Base-by-base conservation (phyloP, 108 stramenopile species). In the Cyclostephanos tholiformis region DNA sequence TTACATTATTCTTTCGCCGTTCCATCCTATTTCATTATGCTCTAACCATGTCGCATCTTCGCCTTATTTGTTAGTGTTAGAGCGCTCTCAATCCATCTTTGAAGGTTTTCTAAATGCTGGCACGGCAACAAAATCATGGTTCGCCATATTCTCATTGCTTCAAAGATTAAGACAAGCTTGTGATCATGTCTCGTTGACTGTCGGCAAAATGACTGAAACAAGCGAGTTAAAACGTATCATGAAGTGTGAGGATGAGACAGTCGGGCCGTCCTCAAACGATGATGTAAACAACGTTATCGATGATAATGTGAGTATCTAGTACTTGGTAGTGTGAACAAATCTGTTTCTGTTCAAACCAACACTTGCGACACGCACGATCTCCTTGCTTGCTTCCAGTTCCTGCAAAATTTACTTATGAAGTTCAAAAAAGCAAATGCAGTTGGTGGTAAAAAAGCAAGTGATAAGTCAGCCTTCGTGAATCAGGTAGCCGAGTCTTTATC, bases 151-250 rank as follows among this genome's bases (percentile, higher is more conserved):
- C 68, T 82, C 88, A 2, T 67, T 95, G 50, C 58, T 95, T n/a
- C 83, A 88, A 51, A 83, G 94, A 20, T 71, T 95, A 9, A 84
- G 94, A 22, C 91, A 91, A 69, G 82, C 76, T 23, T 95, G 94
- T 71, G 89, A 92, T 64, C 94, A 95, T 48, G 90, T 95, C 2
- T 87, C 90, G 6, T 69, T 95, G 58, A 92, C 91, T 4, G 88
- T 92, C 26, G 83, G 83, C 55, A 74, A 85, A n/a, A 84, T 44
- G 29, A 39, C 63, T 43, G 67, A 76, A 16, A 71, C 58, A 9
- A 66, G 16, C 68, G 69, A 77, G 27, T 26, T 79, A 4, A 72
- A 11, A 36, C 52, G 50, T 52, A 43, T 10, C n/a, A n/a, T n/a
- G 7, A 46, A 70, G 50, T 38, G 41, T 19, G 27, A 41, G 17